These are phyloP conservation scores for Blastobotrys petasosporus DNA, from an alignment of 1,139 yeast genomes.

Conservation along the genomic window DNA sequence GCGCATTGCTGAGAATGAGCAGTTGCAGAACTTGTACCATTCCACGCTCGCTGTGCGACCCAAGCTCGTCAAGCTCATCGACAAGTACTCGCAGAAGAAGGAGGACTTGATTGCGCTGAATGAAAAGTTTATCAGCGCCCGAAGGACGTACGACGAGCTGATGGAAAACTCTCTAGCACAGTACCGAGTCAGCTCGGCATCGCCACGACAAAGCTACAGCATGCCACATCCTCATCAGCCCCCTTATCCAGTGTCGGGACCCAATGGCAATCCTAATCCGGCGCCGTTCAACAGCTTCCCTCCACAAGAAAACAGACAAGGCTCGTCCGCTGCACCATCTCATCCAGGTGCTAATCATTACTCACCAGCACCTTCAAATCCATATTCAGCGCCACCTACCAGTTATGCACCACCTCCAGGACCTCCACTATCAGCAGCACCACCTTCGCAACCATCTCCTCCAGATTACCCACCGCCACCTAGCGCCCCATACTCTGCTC, in stretches of 20 bases:
- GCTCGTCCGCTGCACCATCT: conserved; percentile 5
- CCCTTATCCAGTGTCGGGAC: conserved; percentile 13
- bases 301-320: neutral
- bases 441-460: conserved; percentile 8
- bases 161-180: conserved; percentile 44
- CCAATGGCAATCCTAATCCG: conserved; percentile 1
- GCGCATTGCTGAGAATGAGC: conserved; percentile 38
- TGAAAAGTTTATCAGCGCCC: conserved; percentile 61
- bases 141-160: conserved; percentile 61
- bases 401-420: conserved; percentile 2
- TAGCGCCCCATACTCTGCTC: conserved; percentile 5
- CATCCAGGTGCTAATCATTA: conserved; percentile 12
- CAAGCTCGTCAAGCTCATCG: conserved; percentile 63
- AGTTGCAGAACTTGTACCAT: conserved; percentile 54
- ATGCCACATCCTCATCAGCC: conserved; percentile 10
- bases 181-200: conserved; percentile 17
- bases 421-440: conserved; percentile 2
- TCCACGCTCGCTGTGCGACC: conserved; percentile 69
- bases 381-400: conserved; percentile 6
- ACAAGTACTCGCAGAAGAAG: conserved; percentile 65
- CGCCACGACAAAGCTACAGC: conserved; percentile 4
- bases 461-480: conserved; percentile 4
- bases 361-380: conserved; percentile 3
- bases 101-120: conserved; percentile 71
- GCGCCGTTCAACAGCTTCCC: conserved; percentile 6